Evolutionary conservation across 805 yeast genomes (phyloP).

Genomic region (Deakozyma indianensis): DNA sequence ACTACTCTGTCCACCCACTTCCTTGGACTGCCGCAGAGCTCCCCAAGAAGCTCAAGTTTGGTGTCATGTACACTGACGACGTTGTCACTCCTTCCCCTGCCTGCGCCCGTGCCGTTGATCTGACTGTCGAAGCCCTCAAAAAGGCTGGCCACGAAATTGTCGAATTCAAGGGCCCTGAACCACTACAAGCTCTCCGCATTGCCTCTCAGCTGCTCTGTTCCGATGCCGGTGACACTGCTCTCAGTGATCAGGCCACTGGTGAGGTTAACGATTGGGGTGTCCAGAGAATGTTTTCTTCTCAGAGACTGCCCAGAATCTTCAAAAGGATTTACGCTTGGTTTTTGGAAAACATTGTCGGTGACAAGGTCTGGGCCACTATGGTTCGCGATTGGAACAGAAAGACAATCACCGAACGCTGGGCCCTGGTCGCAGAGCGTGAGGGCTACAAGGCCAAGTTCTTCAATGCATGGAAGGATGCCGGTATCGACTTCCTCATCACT

Average conservation of each 20-base stretch:
- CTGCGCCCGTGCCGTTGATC: slow-evolving; percentile 26
- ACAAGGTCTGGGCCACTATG: slow-evolving; percentile 24
- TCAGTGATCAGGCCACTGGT: slow-evolving; percentile 15
- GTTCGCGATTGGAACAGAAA: slow-evolving; percentile 23
- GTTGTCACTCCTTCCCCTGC: slow-evolving; percentile 38
- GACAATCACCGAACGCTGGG: slow-evolving; percentile 24
- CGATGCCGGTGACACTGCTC: slow-evolving; percentile 21
- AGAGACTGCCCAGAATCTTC: slow-evolving; percentile 21
- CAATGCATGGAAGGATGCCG: slow-evolving; percentile 22
- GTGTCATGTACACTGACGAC: slow-evolving; percentile 34
- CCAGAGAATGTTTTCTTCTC: slow-evolving; percentile 17
- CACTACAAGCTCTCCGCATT: slow-evolving; percentile 43
- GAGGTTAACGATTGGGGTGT: slow-evolving; percentile 26
- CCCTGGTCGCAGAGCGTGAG: slow-evolving; percentile 21
- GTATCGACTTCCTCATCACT: slow-evolving; percentile 24
- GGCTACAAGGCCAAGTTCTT: slow-evolving; percentile 19
- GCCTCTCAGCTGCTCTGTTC: slow-evolving; percentile 28
- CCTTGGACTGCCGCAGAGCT: slow-evolving; percentile 34
- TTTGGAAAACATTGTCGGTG: slow-evolving; percentile 20
- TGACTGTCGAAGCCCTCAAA: slow-evolving; percentile 25
- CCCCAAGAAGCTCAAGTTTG: slow-evolving; percentile 30
- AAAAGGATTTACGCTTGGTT: slow-evolving; percentile 23
- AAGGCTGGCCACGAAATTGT: slow-evolving; percentile 34
- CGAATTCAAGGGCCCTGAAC: slow-evolving; percentile 33
- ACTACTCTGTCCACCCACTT: slow-evolving; percentile 32